phyloP scores from a whole-genome alignment of 257 asterid species.

The Rubia yunnanensis region DNA sequence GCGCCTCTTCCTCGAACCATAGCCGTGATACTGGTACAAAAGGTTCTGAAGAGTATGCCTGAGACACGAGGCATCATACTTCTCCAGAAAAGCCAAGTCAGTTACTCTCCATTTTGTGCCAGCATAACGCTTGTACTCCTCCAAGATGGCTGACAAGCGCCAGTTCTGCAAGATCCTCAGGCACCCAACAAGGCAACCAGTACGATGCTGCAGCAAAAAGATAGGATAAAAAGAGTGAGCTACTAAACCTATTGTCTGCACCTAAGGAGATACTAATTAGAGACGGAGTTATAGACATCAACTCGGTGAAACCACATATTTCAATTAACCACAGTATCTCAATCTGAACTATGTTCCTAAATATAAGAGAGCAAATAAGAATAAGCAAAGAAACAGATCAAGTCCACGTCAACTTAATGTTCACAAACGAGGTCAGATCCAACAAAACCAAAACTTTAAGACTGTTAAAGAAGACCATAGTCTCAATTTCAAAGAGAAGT shows the following conservation, averaged over 20 bases:
- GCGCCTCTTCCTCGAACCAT: slow-evolving; percentile 33
- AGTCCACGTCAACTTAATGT: not conserved
- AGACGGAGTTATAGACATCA: not conserved
- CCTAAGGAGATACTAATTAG: not conserved
- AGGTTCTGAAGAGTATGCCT: slow-evolving; percentile 34
- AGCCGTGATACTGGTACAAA: slow-evolving; percentile 35
- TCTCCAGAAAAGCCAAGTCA: slow-evolving; percentile 32
- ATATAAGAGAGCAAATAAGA: not conserved
- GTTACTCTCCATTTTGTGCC: slow-evolving; percentile 33
- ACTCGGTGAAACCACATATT: not conserved
- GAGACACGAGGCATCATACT: slow-evolving; percentile 26
- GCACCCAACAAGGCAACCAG: slow-evolving; percentile 44
- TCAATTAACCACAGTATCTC: not conserved
- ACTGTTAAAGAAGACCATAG: not conserved
- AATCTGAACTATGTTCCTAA: not conserved
- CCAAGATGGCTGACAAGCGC: slow-evolving; percentile 31
- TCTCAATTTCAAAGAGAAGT: not conserved
- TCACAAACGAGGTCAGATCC: not conserved
- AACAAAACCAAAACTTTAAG: not conserved
- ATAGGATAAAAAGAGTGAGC: not conserved
- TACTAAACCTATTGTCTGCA: not conserved
- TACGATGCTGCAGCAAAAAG: slow-evolving; percentile 30
- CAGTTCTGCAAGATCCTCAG: slow-evolving; percentile 44
- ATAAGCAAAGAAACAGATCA: not conserved
- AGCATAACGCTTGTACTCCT: slow-evolving; percentile 36